phyloP scores from a whole-genome alignment of 108 stramenopile species.

The Skeletonema grethae region DNA sequence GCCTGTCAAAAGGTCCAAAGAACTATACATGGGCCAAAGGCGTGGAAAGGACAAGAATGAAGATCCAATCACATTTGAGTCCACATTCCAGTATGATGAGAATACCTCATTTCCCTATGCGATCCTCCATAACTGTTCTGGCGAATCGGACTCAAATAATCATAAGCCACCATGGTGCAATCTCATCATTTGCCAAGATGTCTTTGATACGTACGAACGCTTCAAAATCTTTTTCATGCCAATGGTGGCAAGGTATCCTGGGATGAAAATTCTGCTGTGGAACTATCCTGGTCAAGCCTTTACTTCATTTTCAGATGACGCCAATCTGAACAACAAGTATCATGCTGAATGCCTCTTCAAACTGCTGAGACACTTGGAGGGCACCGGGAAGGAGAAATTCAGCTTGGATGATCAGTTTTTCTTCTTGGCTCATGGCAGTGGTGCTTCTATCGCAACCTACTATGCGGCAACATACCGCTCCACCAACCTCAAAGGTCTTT shows the following conservation, averaged over 20 bases:
- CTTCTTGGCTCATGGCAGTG: constrained; percentile 79
- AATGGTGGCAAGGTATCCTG: constrained; percentile 70
- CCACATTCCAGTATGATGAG: constrained; percentile 48
- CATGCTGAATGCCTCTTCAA: constrained; percentile 68
- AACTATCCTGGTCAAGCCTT: constrained; percentile 92
- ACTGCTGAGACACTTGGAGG: constrained; percentile 66
- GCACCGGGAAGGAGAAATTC: constrained; percentile 56
- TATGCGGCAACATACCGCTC: constrained; percentile 58
- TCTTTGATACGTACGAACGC: constrained; percentile 85
- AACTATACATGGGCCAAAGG: background rate
- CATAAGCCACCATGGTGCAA: constrained; percentile 53
- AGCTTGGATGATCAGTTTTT: constrained; percentile 64
- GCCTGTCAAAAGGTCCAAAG: constrained; percentile 3
- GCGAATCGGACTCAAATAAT: background rate
- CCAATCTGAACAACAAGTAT: constrained; percentile 86
- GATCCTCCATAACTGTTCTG: constrained; percentile 30
- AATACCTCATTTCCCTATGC: constrained; percentile 50
- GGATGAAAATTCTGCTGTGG: constrained; percentile 81
- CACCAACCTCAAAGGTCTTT: constrained; percentile 62
- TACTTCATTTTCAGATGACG: constrained; percentile 73
- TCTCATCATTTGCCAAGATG: constrained; percentile 83
- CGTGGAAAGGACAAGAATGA: constrained; percentile 31
- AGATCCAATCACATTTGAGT: constrained; percentile 35
- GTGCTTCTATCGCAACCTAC: constrained; percentile 72
- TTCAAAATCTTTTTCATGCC: constrained; percentile 77